Evolutionary conservation across 2,329 filamentous ascomycete species (phyloP), one percentile per base, ranked within the genome.

Genomic region (Aspergillus fijiensis): DNA sequence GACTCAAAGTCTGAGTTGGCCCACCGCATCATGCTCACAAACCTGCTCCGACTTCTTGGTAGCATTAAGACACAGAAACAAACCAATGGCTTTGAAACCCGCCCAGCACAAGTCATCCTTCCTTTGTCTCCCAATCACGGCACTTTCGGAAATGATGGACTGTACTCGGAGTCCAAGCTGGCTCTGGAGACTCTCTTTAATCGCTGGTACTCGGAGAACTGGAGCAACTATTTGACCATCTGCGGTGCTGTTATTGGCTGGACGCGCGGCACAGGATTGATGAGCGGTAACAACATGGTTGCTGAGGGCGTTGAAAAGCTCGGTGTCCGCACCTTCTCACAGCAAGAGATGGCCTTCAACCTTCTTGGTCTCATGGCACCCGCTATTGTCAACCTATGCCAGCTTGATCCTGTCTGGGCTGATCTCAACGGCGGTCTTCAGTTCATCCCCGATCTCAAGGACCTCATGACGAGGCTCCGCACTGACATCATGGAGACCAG

Each of bases 341-440:
- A 98, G 80, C 92, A 96, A 76, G 95, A 99, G 79, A 99, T 99
- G 95, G 95, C 95, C 16, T 99, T 99, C 84, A 99, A 99, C 80
- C 80, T 99, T 67, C 86, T 99, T 49, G 94, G 95, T 68, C 86
- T 99, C 56, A 96, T 99, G 95, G 90, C 93, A 1, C 93, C 95
- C 42, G 85, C 89, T 29, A 91, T 99, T 70, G 93, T 96, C 68
- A 92, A 99, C 74, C 86, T 99, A 49, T 99, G 95, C 84, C 95
- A 99, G 81, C 83, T 86, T 49, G 92, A 98, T 80, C 96, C 95
- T 11, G 92, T 99, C 61, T 98, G 95, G 79, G 95, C 95, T 64
- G 95, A 99, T 78, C 84, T 99, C 55, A 99, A 99, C 80, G 95
- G 96, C 73, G 96, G 95, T 68, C 87, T 99, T 58, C 95, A 99